phyloP scores from a whole-genome alignment of 129 eudicot genomes.

The Gnaphalium uliginosum region DNA sequence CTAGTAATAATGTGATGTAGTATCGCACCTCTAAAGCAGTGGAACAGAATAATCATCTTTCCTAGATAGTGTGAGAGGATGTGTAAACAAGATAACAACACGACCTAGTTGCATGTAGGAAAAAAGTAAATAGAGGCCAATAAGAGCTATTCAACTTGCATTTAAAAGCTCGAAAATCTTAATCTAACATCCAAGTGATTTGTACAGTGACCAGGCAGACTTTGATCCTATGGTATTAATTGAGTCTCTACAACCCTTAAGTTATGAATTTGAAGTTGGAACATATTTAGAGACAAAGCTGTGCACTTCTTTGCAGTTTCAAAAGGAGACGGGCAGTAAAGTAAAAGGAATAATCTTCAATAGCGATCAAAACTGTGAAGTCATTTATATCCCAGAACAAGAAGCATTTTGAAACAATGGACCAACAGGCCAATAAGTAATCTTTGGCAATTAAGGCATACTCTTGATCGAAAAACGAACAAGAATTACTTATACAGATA shows the following conservation, averaged over 20 bases:
- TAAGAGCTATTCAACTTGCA: background rate
- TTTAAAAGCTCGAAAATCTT: background rate
- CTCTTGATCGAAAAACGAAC: background rate
- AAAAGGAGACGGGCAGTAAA: background rate
- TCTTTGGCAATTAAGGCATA: slow-evolving; percentile 1
- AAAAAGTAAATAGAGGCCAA: background rate
- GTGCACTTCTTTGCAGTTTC: background rate
- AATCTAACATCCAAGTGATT: background rate
- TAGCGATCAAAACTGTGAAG: background rate
- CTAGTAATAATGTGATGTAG: background rate
- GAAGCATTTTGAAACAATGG: background rate
- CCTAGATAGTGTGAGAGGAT: slow-evolving; percentile 4
- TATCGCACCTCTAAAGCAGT: slow-evolving; percentile 8
- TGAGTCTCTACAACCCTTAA: background rate
- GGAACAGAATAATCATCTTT: slow-evolving; percentile 9
- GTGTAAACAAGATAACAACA: slow-evolving; percentile 2
- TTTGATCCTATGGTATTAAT: background rate
- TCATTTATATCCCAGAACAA: slow-evolving; percentile 6
- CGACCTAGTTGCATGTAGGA: background rate
- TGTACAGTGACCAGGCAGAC: background rate
- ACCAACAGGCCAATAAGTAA: background rate
- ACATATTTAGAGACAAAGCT: background rate
- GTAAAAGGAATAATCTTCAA: background rate
- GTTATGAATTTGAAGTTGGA: slow-evolving; percentile 2
- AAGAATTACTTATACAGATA: slow-evolving; percentile 10